Conservation (phyloP, 495 filamentous ascomycete species). For the Schizothecium vesticola region DNA sequence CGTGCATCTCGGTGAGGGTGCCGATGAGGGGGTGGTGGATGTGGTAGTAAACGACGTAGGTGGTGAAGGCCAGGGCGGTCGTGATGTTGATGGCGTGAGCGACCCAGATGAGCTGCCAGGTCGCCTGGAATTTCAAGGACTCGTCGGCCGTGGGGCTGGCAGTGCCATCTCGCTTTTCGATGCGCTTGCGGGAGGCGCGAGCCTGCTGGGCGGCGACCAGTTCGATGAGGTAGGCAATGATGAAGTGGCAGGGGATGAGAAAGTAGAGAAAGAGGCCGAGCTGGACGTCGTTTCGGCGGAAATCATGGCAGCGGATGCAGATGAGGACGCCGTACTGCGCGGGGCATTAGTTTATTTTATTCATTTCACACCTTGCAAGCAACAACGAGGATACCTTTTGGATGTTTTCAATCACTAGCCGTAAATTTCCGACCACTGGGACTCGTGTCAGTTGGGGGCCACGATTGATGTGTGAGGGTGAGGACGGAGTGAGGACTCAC, state of each 20-base stretch:
- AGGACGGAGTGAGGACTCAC: constrained; percentile 45
- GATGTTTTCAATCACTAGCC: constrained; percentile 93
- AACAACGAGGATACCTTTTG: constrained; percentile 61
- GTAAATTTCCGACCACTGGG: constrained; percentile 82
- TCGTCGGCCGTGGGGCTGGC: constrained; percentile 51
- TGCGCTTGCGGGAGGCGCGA: constrained; percentile 53
- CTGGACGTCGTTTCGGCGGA: constrained; percentile 69
- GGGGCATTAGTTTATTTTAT: constrained; percentile 14
- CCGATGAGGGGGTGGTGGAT: constrained; percentile 93
- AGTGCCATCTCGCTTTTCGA: constrained; percentile 51
- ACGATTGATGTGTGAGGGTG: background rate
- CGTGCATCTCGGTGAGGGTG: constrained; percentile 82
- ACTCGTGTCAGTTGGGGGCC: background rate
- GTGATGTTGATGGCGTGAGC: constrained; percentile 79
- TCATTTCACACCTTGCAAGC: background rate
- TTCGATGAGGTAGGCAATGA: constrained; percentile 86
- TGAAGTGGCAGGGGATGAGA: constrained; percentile 81
- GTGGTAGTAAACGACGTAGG: constrained; percentile 76
- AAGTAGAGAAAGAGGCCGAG: constrained; percentile 72
- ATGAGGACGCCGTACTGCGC: constrained; percentile 86
- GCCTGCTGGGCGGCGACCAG: constrained; percentile 71
- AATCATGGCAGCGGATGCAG: constrained; percentile 85
- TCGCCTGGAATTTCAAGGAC: constrained; percentile 56
- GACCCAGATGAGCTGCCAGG: constrained; percentile 72
- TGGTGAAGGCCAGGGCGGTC: constrained; percentile 73